Conservation (phyloP, 1,139 yeast species). For the Arxiozyma slooffiae region DNA sequence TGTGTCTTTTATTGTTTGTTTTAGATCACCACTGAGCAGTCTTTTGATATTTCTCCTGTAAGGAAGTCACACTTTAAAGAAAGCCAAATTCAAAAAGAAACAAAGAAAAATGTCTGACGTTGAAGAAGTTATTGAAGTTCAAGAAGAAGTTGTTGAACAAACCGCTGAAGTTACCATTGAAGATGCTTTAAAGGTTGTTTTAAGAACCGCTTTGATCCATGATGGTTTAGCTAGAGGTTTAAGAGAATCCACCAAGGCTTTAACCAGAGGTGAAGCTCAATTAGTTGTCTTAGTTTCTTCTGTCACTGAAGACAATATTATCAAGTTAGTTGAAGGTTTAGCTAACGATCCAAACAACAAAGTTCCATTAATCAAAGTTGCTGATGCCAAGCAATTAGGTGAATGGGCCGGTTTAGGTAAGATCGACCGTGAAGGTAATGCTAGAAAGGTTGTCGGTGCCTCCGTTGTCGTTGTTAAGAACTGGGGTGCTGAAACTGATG, state of each 20-base stretch:
- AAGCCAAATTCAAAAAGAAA: constrained; percentile 32
- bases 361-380: constrained; percentile 97
- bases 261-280: constrained; percentile 95
- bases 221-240: constrained; percentile 99
- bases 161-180: constrained; percentile 88
- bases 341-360: constrained; percentile 96
- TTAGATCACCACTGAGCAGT: constrained; percentile 59
- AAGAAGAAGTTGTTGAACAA: constrained; percentile 80
- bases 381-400: constrained; percentile 99
- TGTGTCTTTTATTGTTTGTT: too few species aligned
- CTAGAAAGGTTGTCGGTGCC: constrained; percentile 99
- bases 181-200: constrained; percentile 97
- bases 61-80: constrained; percentile 54
- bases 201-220: constrained; percentile 95
- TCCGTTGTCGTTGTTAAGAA: constrained; percentile 98
- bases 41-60: constrained; percentile 41
- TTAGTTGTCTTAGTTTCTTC: constrained; percentile 96
- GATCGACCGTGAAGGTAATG: constrained; percentile 99
- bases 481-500: constrained; percentile 99
- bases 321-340: constrained; percentile 97
- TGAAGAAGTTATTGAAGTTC: constrained; percentile 65
- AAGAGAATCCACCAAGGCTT: constrained; percentile 99
- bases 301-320: constrained; percentile 95
- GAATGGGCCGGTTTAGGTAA: constrained; percentile 99
- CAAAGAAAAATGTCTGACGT: constrained; percentile 65